Evolutionary conservation across 1,139 yeast genomes (phyloP), one percentile per base, ranked within the genome.

Genomic region (Hansenula sp.): DNA sequence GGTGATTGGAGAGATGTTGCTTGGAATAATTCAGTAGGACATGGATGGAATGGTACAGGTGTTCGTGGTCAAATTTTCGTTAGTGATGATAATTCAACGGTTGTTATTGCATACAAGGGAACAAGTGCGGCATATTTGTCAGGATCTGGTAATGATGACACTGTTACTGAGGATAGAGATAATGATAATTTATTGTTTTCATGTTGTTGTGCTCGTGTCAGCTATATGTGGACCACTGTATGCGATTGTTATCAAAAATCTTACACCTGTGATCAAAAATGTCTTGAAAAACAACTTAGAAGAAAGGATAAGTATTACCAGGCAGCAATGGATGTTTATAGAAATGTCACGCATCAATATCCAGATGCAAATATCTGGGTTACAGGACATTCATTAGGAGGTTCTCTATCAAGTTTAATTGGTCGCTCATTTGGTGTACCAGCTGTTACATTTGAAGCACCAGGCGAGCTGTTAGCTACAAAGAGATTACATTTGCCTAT

Each of bases 361-460:
- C 96, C 97, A 0, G 66, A 73, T 20, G 69, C 85, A 1, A 73
- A 77, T 29, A 77, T 92, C 24, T 92, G 98, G 97, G 71, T 86
- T 4, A 85, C 96, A 0, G 99, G 99, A 3, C 99, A 92, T 60
- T 90, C 97, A 0, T 68, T 92, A 32, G 99, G 98, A 1, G 99
- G 97, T 0, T 79, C 97, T 0, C 65, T 94, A 36, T 82, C 95
- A 2, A 73, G 88, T 24, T 66, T 94, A 38, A 61, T 92, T 34
- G 97, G 95, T 0, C 71, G 97, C 40, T 90, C 98, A 0, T 89
- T 73, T 64, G 97, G 97, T 1, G 59, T 86, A 14, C 97, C 98
- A 0, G 88, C 77, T 0, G 95, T 94, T 0, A 79, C 96, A 0
- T 88, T 82, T 58, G 96, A 92, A 62, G 88, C 97, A 0, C 97